Conservation (phyloP, 192 early-diverging fungal species). For the Coemansia sp. region DNA sequence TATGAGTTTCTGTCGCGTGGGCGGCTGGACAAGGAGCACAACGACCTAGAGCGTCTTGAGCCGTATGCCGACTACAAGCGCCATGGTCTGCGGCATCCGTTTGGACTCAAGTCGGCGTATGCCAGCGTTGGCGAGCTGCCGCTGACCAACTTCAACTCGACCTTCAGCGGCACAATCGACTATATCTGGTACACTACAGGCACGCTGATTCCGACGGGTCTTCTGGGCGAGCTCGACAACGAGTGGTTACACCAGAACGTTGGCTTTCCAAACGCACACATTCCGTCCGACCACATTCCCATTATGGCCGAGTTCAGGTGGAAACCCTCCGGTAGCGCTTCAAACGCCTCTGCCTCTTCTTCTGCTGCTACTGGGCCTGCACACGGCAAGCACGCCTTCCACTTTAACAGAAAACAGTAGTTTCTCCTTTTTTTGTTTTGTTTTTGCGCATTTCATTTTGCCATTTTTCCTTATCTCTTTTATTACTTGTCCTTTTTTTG, state of each 20-base stretch:
- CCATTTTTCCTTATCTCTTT: slow-evolving; percentile 16
- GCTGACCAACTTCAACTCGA: slow-evolving; percentile 93
- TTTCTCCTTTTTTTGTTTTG: not conserved
- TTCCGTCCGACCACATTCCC: slow-evolving; percentile 79
- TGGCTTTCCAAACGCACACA: slow-evolving; percentile 93
- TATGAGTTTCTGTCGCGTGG: slow-evolving; percentile 88
- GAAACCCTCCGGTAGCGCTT: slow-evolving; percentile 32
- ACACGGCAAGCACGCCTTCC: slow-evolving; percentile 35
- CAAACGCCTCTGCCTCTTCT: not conserved
- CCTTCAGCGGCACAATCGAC: slow-evolving; percentile 86
- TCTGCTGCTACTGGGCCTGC: slow-evolving; percentile 6
- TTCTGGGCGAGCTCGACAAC: slow-evolving; percentile 81
- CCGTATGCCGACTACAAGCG: slow-evolving; percentile 84
- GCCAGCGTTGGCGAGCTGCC: slow-evolving; percentile 70
- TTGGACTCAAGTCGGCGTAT: slow-evolving; percentile 84
- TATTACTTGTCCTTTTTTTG: slow-evolving; percentile 22
- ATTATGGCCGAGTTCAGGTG: slow-evolving; percentile 76
- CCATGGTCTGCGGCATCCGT: slow-evolving; percentile 78
- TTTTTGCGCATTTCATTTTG: slow-evolving; percentile 11
- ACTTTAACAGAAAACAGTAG: slow-evolving; percentile 33
- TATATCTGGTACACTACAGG: slow-evolving; percentile 90
- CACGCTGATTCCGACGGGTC: slow-evolving; percentile 72
- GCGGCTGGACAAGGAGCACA: slow-evolving; percentile 75
- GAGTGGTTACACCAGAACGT: slow-evolving; percentile 76
- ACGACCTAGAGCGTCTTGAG: slow-evolving; percentile 75